phyloP scores from a whole-genome alignment of 768 basidiomycete species.

The Termitomyces sp. region DNA sequence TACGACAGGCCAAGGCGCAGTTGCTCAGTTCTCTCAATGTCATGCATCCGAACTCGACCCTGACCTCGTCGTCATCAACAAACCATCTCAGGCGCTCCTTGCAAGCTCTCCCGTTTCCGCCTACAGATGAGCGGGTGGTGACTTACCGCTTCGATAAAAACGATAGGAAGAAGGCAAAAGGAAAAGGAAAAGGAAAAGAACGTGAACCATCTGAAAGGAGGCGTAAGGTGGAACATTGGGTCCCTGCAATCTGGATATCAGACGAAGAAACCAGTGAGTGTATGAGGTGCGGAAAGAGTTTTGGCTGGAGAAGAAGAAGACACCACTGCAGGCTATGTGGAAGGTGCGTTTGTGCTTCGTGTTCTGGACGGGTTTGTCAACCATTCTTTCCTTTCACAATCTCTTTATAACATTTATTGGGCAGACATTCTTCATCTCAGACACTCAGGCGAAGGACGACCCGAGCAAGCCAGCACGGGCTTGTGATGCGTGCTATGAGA shows the following conservation, averaged over 20 bases:
- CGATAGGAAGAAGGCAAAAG: slow-evolving; percentile 14
- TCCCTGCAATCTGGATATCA: slow-evolving; percentile 91
- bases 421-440: slow-evolving; percentile 84
- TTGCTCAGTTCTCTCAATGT: slow-evolving; percentile 65
- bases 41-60: slow-evolving; percentile 73
- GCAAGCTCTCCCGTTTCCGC: slow-evolving; percentile 67
- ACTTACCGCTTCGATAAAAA: slow-evolving; percentile 16
- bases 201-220: slow-evolving; percentile 28
- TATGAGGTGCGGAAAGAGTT: slow-evolving; percentile 75
- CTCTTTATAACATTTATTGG: neutral
- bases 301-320: slow-evolving; percentile 73
- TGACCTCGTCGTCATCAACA: slow-evolving; percentile 72
- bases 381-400: neutral
- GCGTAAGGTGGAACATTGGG: slow-evolving; percentile 70
- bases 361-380: slow-evolving; percentile 67
- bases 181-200: slow-evolving; percentile 14
- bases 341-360: slow-evolving; percentile 77
- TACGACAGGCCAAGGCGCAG: slow-evolving; percentile 65
- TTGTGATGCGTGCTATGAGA: slow-evolving; percentile 82
- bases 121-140: slow-evolving; percentile 40
- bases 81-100: slow-evolving; percentile 69
- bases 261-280: slow-evolving; percentile 79
- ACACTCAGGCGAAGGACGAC: slow-evolving; percentile 38
- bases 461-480: slow-evolving; percentile 62
- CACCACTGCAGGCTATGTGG: slow-evolving; percentile 89